Base-by-base conservation (phyloP, 345 rosid genomes). In the Bruguiera sexangula region DNA sequence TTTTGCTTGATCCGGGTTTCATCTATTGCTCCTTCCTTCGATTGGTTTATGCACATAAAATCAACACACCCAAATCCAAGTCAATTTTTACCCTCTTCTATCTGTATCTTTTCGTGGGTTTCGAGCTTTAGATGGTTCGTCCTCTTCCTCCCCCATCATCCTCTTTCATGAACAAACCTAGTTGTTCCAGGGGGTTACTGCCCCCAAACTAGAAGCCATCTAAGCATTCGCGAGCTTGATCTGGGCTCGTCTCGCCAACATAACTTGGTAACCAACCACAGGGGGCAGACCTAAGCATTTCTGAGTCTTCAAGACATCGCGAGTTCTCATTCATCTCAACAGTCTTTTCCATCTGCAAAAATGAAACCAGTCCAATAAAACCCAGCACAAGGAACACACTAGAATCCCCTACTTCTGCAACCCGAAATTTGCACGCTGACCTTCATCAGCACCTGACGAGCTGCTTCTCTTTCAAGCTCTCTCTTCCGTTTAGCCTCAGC, bases 401-500 rank as follows among this genome's bases (percentile, higher is more conserved):
- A n/a, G 11, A 52, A 36, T 13, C 0, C 7, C 27, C 18, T 0
- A 39, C 16, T 48, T 70, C n/a, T 56, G 27, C 27, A 34, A 9
- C 37, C 31, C 4, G 43, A 60, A 69, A 46, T 15, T 6, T 31
- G 60, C 61, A 19, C 11, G 22, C 65, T 68, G 73, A 93, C 98
- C 90, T 86, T 62, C 71, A 82, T 86, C 76, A 93, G 80, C 52
- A 86, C 91, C 79, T 86, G 97, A 1, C 97, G 89, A 61, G 96
- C 94, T 68, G 91, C 96, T 80, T 87, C 96, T 81, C 98, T 85
- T 76, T 91, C 94, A 36, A 79, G 81, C 70, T 93, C 97, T 76
- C 93, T 85, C 80, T 83, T 84, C 81, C 76, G 78, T 83, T 75
- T 89, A 37, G 83, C 87, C 73, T 86, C 91, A 52, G 88, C 91